Evolutionary conservation across 2,329 filamentous ascomycete species (phyloP), one percentile per base, ranked within the genome.

Genomic region (Xylariaceae sp.): DNA sequence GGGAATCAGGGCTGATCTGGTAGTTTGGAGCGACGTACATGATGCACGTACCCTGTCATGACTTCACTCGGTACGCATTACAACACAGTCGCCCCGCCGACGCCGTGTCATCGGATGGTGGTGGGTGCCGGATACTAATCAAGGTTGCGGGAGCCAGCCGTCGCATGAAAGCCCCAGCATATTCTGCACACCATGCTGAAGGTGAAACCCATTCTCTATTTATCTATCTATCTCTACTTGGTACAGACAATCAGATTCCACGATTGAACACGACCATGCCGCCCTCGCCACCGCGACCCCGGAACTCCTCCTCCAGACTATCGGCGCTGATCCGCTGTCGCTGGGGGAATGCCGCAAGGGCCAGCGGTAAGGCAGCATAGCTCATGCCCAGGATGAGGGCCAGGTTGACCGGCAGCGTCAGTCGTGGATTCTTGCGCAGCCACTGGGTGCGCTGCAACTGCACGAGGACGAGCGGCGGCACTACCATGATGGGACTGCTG

Each of bases 251-350:
- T 64, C 78, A 97, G 68, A 99, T 93, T 10, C 94, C 94, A 70
- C 94, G 85, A 75, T 99, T 97, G 76, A 99, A 97, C 73, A 95
- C 90, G n/a, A 99, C 89, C 78, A 91, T 80, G 0, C 90, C 92
- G 57, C 83, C 83, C 64, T 88, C 83, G 0, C 92, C 93, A 37
- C 91, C 92, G 58, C 83, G 84, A 5, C 85, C 88, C 76, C 88
- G 88, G 73, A 99, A 97, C 75, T 96, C 90, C 64, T 88, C 80
- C 80, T 97, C 94, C 58, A 99, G 77, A 54, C 79, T 85, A 35
- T 84, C 82, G 1, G 89, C 92, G 64, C 81, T 83, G 48, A 97
- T 88, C 64, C 84, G 84, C 78, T 99, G 90, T 64, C 92, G 82
- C 77, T 97, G 92, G 3, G 94, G 94, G 76, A 99, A 99, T 2